Evolutionary conservation across 805 yeast genomes (phyloP).

Genomic region (Nakazawaea sp.): DNA sequence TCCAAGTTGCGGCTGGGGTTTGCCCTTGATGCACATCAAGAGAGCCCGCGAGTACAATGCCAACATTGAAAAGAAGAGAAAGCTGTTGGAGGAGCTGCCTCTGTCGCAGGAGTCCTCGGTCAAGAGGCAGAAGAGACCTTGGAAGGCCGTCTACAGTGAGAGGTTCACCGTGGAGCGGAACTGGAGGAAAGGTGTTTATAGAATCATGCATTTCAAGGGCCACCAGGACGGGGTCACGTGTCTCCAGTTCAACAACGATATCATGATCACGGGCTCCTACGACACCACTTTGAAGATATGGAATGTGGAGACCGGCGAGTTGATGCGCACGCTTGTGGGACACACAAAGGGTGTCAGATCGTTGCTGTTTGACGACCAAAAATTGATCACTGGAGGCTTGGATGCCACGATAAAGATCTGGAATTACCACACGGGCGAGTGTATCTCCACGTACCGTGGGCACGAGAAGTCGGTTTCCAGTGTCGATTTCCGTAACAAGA

Average conservation of each 20-base stretch:
- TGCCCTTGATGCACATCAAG: conserved; percentile 89
- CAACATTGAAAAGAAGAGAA: conserved; percentile 16
- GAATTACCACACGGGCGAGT: conserved; percentile 93
- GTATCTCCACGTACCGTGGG: conserved; percentile 89
- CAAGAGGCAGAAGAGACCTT: conserved; percentile 59
- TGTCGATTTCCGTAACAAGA: conserved; percentile 72
- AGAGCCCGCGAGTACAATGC: conserved; percentile 45
- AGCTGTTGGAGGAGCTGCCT: conserved; percentile 12
- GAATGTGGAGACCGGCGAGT: conserved; percentile 77
- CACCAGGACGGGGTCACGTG: conserved; percentile 89
- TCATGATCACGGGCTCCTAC: conserved; percentile 85
- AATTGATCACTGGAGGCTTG: conserved; percentile 85
- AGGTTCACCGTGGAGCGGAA: conserved; percentile 86
- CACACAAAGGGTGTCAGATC: conserved; percentile 85
- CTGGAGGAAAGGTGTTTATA: conserved; percentile 83
- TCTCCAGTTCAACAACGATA: conserved; percentile 69
- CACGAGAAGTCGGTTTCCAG: conserved; percentile 82
- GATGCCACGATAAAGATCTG: conserved; percentile 91
- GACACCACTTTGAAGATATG: conserved; percentile 90
- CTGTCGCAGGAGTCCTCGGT: conserved; percentile 4
- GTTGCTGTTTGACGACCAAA: conserved; percentile 79
- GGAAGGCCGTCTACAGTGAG: conserved; percentile 94
- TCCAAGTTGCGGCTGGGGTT: conserved; percentile 98
- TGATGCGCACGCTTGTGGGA: conserved; percentile 75
- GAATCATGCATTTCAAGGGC: conserved; percentile 59